Percentiles rank a stretch among this genome's conserved stretches.
Evolutionary conservation across 306 rosid species (phyloP).

Genomic region (Alnus glutinosa): DNA sequence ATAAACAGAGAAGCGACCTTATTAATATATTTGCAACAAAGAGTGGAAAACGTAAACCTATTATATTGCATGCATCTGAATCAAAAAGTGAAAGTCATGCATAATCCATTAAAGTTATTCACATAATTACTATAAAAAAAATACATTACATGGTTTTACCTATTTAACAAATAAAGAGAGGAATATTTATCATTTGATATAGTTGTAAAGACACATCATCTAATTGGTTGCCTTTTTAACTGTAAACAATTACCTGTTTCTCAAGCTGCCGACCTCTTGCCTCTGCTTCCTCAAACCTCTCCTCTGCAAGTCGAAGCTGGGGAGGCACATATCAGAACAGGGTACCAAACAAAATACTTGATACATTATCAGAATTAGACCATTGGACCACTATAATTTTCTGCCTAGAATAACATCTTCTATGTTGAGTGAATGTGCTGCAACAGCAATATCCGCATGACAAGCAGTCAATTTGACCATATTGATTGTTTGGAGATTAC

Average conservation of each 20-base stretch:
- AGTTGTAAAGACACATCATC: neutral
- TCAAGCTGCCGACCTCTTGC: slow-evolving; percentile 86
- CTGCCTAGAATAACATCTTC: neutral
- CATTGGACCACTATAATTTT: slow-evolving; percentile 2
- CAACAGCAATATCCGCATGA: neutral
- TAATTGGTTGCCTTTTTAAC: neutral
- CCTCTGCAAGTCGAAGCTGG: slow-evolving; percentile 97
- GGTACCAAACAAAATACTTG: slow-evolving; percentile 21
- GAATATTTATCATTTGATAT: neutral
- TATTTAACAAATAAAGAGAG: neutral
- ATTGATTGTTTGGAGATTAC: slow-evolving; percentile 1
- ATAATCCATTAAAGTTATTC: neutral
- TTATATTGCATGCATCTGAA: no score
- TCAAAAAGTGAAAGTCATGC: neutral
- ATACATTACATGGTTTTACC: neutral
- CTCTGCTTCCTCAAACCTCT: slow-evolving; percentile 85
- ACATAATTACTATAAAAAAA: neutral
- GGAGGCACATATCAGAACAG: slow-evolving; percentile 53
- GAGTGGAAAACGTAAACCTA: neutral
- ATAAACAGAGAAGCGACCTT: neutral
- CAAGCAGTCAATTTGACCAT: slow-evolving; percentile 12
- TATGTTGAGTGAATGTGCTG: slow-evolving; percentile 13
- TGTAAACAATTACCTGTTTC: slow-evolving; percentile 65
- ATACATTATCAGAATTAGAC: slow-evolving; percentile 11
- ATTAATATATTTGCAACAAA: neutral